Conservation (phyloP, 331 rosid genomes). For the Pyracantha coccinea region DNA sequence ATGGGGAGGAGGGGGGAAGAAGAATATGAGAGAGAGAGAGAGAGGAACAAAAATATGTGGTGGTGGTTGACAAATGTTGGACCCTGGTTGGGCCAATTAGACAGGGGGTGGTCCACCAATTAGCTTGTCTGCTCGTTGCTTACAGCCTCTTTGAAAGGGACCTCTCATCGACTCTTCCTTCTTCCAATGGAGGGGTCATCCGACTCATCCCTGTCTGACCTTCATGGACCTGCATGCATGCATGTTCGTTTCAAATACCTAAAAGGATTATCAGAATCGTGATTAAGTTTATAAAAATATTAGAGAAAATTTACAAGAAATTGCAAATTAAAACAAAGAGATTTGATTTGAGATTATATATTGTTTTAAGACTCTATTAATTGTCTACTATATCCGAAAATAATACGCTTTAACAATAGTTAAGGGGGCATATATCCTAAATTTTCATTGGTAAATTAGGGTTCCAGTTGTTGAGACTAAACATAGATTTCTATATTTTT, state of each 20-base stretch:
- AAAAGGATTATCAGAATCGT: no score
- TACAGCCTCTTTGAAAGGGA: constrained; percentile 39
- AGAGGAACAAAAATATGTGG: constrained; percentile 45
- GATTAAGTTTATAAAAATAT: no score
- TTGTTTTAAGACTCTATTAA: no score
- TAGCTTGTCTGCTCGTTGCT: constrained; percentile 33
- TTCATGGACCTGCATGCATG: neutral
- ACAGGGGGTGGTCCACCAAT: constrained; percentile 19
- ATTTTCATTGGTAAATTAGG: no score
- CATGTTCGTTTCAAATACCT: neutral
- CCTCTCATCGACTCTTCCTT: constrained; percentile 39
- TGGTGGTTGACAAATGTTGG: constrained; percentile 45
- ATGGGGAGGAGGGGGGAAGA: no score
- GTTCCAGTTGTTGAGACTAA: no score
- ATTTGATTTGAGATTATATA: no score
- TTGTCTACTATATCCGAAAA: neutral
- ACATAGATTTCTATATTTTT: no score
- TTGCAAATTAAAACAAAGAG: no score
- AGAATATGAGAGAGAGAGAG: no score
- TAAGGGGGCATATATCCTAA: neutral
- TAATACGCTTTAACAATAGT: neutral
- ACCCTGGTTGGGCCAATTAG: constrained; percentile 27
- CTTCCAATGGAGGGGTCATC: constrained; percentile 18
- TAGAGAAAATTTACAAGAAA: no score
- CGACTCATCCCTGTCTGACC: neutral